Percentiles rank a stretch among this genome's conserved stretches.
Evolutionary conservation across 495 filamentous ascomycete genomes (phyloP).

Genomic region (Lophiotrema nucula): DNA sequence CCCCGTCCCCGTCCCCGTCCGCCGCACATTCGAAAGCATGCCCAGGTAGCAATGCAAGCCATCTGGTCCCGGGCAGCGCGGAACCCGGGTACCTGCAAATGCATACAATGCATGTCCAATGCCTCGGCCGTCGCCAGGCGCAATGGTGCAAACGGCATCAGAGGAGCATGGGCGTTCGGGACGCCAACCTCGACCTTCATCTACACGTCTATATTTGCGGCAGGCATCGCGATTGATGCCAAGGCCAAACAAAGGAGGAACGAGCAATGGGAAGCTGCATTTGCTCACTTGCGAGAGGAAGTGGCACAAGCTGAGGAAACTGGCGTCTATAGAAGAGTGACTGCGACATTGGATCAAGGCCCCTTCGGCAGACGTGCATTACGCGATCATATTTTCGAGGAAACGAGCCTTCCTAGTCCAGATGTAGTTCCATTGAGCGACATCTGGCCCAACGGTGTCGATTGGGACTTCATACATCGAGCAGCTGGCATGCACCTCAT

Average conservation of each 20-base stretch:
- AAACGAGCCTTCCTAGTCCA: not conserved
- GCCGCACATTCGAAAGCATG: conserved; percentile 29
- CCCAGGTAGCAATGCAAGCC: conserved; percentile 57
- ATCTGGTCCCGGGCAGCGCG: conserved; percentile 68
- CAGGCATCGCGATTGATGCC: conserved; percentile 67
- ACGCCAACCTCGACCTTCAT: conserved; percentile 64
- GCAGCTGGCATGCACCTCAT: conserved; percentile 8
- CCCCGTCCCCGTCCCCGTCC: not conserved
- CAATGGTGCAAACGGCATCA: conserved; percentile 52
- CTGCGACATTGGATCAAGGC: not conserved
- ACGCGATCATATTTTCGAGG: not conserved
- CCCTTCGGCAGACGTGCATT: too few relatives aligned
- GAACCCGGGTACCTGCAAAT: conserved; percentile 61
- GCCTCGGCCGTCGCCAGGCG: conserved; percentile 49
- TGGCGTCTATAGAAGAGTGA: not conserved
- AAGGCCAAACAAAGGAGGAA: conserved; percentile 60
- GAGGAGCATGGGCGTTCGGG: conserved; percentile 53
- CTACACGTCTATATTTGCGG: conserved; percentile 70
- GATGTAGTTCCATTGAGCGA: not conserved
- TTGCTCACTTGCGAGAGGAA: conserved; percentile 51
- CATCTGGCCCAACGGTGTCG: not conserved
- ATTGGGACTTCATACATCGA: conserved; percentile 10
- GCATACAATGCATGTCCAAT: conserved; percentile 60
- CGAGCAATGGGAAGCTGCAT: conserved; percentile 60
- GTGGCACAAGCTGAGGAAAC: conserved; percentile 22